Conservation (phyloP, 1,139 yeast genomes). For the Kodamaea ohmeri region DNA sequence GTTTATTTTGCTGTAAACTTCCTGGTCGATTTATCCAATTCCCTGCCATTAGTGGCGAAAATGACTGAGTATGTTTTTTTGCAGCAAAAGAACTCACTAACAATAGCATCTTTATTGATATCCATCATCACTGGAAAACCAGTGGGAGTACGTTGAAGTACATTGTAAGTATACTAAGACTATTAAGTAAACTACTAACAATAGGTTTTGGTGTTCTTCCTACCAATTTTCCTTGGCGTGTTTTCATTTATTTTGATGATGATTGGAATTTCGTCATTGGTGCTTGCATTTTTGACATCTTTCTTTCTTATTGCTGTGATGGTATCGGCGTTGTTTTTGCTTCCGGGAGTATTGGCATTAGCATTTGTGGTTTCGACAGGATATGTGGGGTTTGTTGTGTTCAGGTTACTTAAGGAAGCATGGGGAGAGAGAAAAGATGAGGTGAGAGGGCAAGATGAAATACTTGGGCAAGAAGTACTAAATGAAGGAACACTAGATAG, state of each 20-base stretch:
- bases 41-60: background rate
- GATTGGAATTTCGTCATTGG: background rate
- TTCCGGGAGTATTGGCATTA: background rate
- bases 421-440: background rate
- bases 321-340: background rate
- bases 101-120: background rate
- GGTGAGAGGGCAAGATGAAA: background rate
- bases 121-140: background rate
- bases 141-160: background rate
- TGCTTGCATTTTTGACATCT: background rate
- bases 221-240: background rate
- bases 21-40: background rate
- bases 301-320: background rate
- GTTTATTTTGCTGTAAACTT: background rate
- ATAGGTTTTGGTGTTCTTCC: background rate
- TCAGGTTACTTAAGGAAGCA: background rate
- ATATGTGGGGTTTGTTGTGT: background rate
- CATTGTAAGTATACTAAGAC: background rate
- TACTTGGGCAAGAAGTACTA: too few species aligned
- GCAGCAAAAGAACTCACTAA: slow-evolving; percentile 1
- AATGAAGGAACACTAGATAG: too few species aligned
- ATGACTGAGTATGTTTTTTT: slow-evolving; percentile 1
- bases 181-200: background rate
- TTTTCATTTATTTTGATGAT: background rate
- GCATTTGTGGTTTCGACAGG: background rate